phyloP scores from a whole-genome alignment of 192 early-diverging fungal species.

The Umbelopsis sp. region DNA sequence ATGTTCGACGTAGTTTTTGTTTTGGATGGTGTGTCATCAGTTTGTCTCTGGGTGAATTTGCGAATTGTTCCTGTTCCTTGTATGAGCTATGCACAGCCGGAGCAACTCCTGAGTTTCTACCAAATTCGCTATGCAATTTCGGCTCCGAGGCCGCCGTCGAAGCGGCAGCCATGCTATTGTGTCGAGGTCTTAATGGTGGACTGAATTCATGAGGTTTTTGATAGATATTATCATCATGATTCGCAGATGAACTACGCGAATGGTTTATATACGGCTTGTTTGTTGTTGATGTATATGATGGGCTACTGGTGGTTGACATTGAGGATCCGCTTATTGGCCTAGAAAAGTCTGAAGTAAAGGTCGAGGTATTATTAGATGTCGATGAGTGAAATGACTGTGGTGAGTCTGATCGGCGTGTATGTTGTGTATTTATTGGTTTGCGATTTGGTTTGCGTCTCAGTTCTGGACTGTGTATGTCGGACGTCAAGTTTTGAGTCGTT shows the following conservation, averaged over 20 bases:
- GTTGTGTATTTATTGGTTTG: not conserved
- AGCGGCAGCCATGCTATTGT: constrained; percentile 4
- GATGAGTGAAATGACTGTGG: not conserved
- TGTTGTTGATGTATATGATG: not conserved
- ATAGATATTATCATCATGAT: not conserved
- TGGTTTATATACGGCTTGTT: not conserved
- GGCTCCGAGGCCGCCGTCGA: not conserved
- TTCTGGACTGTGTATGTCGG: not conserved
- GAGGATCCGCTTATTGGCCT: not conserved
- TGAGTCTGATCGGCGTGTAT: not conserved
- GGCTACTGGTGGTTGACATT: not conserved
- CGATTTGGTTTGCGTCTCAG: not conserved
- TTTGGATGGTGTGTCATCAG: not conserved
- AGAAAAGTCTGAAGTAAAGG: constrained; percentile 1
- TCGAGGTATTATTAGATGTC: not conserved
- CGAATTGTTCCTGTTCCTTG: not conserved
- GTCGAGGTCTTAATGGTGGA: not conserved
- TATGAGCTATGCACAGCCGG: not conserved
- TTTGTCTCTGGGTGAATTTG: not conserved
- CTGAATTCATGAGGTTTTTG: constrained; percentile 15
- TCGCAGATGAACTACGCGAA: not conserved
- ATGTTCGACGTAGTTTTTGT: not conserved
- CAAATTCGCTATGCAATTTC: not conserved
- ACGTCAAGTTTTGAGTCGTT: not conserved
- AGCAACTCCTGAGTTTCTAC: not conserved